phyloP scores from a whole-genome alignment of 306 rosid species.

The Fagus sylvatica region DNA sequence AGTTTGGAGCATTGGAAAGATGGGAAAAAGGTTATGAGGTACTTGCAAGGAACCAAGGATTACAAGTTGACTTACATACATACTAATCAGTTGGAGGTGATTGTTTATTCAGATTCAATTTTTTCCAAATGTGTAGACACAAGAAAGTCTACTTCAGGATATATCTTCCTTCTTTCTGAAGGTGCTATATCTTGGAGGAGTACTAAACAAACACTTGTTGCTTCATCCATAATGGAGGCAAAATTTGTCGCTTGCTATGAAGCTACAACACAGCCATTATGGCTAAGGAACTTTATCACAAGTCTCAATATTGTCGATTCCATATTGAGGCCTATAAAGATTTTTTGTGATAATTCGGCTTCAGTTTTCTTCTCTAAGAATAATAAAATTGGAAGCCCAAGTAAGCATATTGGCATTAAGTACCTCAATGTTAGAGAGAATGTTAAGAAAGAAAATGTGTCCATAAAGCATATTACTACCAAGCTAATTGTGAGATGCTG shows the following conservation, averaged over 20 bases:
- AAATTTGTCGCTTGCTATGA: neutral
- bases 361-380: neutral
- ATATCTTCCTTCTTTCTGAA: neutral
- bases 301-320: no score
- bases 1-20: slow-evolving; percentile 8
- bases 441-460: neutral
- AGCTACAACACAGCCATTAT: neutral
- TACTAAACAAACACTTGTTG: neutral
- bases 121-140: no score
- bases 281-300: no score
- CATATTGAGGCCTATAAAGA: neutral
- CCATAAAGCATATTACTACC: neutral
- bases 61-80: neutral
- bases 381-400: neutral
- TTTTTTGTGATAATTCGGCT: neutral
- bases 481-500: neutral
- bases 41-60: neutral
- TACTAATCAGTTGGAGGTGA: neutral
- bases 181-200: slow-evolving; percentile 6
- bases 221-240: neutral
- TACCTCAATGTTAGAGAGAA: neutral
- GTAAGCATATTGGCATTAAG: neutral
- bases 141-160: no score
- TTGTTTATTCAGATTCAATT: no score
- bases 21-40: neutral